These are phyloP conservation scores for Ilyonectria mors-panacis DNA, from an alignment of 2,329 filamentous ascomycete species.

Conservation along the genomic window DNA sequence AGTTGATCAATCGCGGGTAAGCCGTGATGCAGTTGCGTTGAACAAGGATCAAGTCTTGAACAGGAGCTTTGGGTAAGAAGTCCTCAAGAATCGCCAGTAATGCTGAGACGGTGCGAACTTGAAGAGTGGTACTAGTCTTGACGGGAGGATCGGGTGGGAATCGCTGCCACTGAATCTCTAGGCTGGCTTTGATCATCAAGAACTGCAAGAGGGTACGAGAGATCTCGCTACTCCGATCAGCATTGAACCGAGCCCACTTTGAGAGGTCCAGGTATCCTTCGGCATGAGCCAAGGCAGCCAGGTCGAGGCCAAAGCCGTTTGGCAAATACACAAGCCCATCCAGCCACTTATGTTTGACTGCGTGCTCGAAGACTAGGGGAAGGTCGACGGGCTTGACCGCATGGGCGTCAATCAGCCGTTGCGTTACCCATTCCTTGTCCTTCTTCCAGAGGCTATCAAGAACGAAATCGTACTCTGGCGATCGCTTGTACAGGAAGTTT, in stretches of 20 bases:
- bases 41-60: conserved; percentile 81
- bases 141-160: conserved; percentile 68
- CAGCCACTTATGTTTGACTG: conserved; percentile 86
- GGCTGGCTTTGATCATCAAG: conserved; percentile 84
- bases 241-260: conserved; percentile 82
- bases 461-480: conserved; percentile 87
- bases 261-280: conserved; percentile 84
- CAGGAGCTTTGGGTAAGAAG: conserved; percentile 70
- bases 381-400: conserved; percentile 75
- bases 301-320: conserved; percentile 89
- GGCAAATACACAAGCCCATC: conserved; percentile 83
- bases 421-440: conserved; percentile 88
- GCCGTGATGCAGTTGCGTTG: conserved; percentile 92
- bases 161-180: conserved; percentile 83
- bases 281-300: conserved; percentile 88
- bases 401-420: conserved; percentile 85
- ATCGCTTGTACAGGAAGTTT: conserved; percentile 84
- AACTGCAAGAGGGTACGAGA: conserved; percentile 83
- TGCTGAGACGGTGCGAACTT: conserved; percentile 87
- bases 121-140: conserved; percentile 80
- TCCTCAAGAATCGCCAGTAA: conserved; percentile 86
- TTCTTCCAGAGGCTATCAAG: conserved; percentile 93
- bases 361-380: conserved; percentile 70
- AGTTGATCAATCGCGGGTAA: conserved; percentile 96
- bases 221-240: conserved; percentile 77